Evolutionary conservation across 257 asterid genomes (phyloP).

Genomic region (Euphrasia confusa): DNA sequence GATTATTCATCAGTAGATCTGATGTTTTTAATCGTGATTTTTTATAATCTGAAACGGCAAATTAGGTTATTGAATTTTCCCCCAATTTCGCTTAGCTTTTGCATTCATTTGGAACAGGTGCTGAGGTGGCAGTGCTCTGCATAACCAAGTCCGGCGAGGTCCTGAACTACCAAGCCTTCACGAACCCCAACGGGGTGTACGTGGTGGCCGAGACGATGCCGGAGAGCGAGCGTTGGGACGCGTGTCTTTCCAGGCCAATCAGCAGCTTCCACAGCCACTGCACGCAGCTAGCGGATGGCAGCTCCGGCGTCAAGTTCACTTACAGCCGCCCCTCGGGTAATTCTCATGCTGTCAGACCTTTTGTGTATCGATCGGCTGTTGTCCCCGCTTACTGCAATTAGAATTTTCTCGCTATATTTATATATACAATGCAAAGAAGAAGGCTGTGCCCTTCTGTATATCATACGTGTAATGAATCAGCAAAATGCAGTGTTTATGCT

Average conservation of each 20-base stretch:
- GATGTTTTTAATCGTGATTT: neutral
- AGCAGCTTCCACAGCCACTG: slow-evolving; percentile 83
- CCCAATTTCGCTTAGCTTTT: neutral
- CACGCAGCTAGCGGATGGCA: slow-evolving; percentile 52
- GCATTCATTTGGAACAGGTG: slow-evolving; percentile 48
- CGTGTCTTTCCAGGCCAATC: slow-evolving; percentile 85
- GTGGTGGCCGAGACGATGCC: slow-evolving; percentile 96
- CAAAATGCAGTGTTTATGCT: too few species aligned
- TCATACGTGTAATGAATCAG: neutral
- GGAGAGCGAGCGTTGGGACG: slow-evolving; percentile 86
- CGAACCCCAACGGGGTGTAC: slow-evolving; percentile 65
- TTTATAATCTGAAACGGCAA: too few species aligned
- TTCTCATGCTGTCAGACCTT: slow-evolving; percentile 68
- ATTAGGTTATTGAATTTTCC: too few species aligned
- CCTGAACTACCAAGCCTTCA: slow-evolving; percentile 85
- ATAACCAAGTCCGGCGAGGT: slow-evolving; percentile 91
- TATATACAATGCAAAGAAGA: neutral
- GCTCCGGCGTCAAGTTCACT: slow-evolving; percentile 64
- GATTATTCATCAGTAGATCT: neutral
- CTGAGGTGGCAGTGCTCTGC: slow-evolving; percentile 98
- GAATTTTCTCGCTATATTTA: neutral
- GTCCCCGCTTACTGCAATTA: slow-evolving; percentile 68
- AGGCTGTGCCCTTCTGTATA: slow-evolving; percentile 3
- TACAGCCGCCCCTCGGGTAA: slow-evolving; percentile 74
- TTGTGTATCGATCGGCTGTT: slow-evolving; percentile 60